These are phyloP conservation scores for Peniophora sp. DNA, from an alignment of 1,284 basidiomycete species.

Conservation along the genomic window DNA sequence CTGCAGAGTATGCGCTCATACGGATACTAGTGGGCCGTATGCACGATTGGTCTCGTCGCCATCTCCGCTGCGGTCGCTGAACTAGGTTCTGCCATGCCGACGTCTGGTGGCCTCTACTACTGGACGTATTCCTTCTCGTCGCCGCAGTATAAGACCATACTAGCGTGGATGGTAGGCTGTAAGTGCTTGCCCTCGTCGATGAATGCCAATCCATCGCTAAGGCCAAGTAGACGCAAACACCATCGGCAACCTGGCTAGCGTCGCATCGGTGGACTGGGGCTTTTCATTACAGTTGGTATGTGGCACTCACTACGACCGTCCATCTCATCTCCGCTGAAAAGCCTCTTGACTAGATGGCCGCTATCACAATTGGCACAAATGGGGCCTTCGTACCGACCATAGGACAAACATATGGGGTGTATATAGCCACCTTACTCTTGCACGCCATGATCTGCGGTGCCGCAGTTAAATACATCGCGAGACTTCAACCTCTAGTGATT, in stretches of 20 bases:
- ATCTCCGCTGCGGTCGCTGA: slow-evolving; percentile 9
- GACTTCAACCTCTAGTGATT: slow-evolving; percentile 23
- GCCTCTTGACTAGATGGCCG: slow-evolving; percentile 3
- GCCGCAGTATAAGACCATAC: slow-evolving; percentile 22
- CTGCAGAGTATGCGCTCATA: no score
- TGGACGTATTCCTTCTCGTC: slow-evolving; percentile 29
- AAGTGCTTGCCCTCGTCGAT: slow-evolving; percentile 3
- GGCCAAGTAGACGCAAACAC: slow-evolving; percentile 24
- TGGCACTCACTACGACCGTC: no score
- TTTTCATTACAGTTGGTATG: slow-evolving; percentile 25
- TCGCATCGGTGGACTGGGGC: slow-evolving; percentile 37
- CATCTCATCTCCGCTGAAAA: no score
- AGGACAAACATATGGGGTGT: slow-evolving; percentile 23
- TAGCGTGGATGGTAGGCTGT: slow-evolving; percentile 37
- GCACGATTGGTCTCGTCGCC: slow-evolving; percentile 12
- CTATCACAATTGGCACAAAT: slow-evolving; percentile 21
- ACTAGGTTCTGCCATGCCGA: not conserved
- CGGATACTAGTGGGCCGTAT: slow-evolving; percentile 23
- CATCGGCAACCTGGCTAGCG: slow-evolving; percentile 27
- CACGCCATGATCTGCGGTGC: slow-evolving; percentile 34
- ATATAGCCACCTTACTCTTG: slow-evolving; percentile 20
- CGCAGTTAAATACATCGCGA: slow-evolving; percentile 27
- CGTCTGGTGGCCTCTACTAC: slow-evolving; percentile 12
- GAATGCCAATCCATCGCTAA: no score
- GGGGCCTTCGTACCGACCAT: slow-evolving; percentile 21